Conservation (phyloP, 257 asterid species). For the Solanum lycopersicoides region DNA sequence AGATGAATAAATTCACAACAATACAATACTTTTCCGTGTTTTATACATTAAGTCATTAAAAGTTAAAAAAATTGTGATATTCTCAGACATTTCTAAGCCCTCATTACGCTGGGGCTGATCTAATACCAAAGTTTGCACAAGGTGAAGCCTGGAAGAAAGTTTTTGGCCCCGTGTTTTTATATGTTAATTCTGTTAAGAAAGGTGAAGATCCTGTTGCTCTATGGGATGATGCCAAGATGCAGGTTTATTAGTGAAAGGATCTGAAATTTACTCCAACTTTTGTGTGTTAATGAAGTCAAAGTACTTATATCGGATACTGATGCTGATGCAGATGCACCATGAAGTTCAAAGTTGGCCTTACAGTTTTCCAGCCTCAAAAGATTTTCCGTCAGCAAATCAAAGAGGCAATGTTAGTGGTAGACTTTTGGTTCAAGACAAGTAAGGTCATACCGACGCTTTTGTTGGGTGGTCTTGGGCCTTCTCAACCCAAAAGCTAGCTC, state of each 20-base stretch:
- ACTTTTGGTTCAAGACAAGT: slow-evolving; percentile 49
- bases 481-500: too few species aligned
- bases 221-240: slow-evolving; percentile 59
- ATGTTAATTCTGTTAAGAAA: slow-evolving; percentile 37
- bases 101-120: slow-evolving; percentile 59
- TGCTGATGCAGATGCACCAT: not conserved
- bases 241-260: too few species aligned
- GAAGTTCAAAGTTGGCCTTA: slow-evolving; percentile 70
- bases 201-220: slow-evolving; percentile 33
- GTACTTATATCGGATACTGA: not conserved
- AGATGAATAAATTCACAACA: not conserved
- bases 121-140: slow-evolving; percentile 35
- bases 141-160: slow-evolving; percentile 76
- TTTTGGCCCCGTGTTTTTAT: slow-evolving; percentile 59
- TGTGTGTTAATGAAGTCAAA: not conserved
- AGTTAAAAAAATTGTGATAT: not conserved
- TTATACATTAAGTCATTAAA: not conserved
- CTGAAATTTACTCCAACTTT: not conserved
- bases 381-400: slow-evolving; percentile 31
- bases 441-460: not conserved
- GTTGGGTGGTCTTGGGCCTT: too few species aligned
- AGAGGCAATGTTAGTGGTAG: slow-evolving; percentile 50
- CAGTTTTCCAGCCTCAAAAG: slow-evolving; percentile 45
- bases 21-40: not conserved
- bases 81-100: slow-evolving; percentile 47